phyloP scores from a whole-genome alignment of 2,329 filamentous ascomycete species.

The Cryoendolithus antarcticus region DNA sequence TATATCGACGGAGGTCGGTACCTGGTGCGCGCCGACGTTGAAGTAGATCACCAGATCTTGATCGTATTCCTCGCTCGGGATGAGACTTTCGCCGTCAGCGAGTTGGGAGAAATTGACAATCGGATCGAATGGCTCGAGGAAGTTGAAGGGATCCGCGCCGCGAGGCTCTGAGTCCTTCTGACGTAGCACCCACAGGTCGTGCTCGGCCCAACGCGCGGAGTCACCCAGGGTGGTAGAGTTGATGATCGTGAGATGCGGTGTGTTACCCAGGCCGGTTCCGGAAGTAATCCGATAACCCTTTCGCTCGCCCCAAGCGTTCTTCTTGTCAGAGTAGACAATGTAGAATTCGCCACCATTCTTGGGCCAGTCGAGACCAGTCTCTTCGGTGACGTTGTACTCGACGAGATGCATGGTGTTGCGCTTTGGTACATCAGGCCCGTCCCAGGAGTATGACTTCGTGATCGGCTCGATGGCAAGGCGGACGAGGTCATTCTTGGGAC shows the following conservation, averaged over 20 bases:
- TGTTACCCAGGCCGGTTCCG: slow-evolving; percentile 22
- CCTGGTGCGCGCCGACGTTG: slow-evolving; percentile 41
- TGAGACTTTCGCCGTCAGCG: slow-evolving; percentile 35
- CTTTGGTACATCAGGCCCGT: slow-evolving; percentile 15
- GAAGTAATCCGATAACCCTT: slow-evolving; percentile 33
- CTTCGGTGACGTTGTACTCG: slow-evolving; percentile 14
- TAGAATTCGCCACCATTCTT: slow-evolving; percentile 36
- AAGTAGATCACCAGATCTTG: slow-evolving; percentile 35
- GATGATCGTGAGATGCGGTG: slow-evolving; percentile 35
- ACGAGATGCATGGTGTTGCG: slow-evolving; percentile 23
- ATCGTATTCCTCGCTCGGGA: slow-evolving; percentile 24
- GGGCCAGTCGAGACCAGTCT: slow-evolving; percentile 28
- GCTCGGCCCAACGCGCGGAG: slow-evolving; percentile 36
- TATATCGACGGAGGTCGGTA: slow-evolving; percentile 22
- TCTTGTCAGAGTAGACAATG: slow-evolving; percentile 23
- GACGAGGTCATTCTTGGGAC: slow-evolving; percentile 24
- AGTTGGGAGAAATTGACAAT: slow-evolving; percentile 40
- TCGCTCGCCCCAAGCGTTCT: slow-evolving; percentile 30
- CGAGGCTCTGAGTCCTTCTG: slow-evolving; percentile 43
- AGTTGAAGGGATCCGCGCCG: slow-evolving; percentile 35
- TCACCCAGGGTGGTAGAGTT: slow-evolving; percentile 37
- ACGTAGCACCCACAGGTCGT: slow-evolving; percentile 40
- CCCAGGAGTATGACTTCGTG: slow-evolving; percentile 19
- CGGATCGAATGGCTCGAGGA: slow-evolving; percentile 34
- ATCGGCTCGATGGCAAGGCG: slow-evolving; percentile 19